Base-by-base conservation (phyloP, 2,329 filamentous ascomycete genomes). In the Aureobasidium sp. region DNA sequence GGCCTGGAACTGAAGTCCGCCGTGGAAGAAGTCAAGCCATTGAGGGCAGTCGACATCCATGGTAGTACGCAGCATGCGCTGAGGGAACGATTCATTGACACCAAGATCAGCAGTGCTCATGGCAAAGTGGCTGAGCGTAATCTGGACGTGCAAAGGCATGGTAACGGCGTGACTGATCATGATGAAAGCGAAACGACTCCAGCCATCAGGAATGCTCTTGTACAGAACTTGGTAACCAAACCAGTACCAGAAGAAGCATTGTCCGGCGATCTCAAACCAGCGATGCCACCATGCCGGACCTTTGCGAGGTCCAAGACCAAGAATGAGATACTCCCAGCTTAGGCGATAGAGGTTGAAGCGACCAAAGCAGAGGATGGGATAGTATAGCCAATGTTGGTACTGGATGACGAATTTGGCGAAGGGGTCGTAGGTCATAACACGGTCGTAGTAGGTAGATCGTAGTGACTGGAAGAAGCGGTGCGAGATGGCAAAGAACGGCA, bases 101-200 rank as follows among this genome's bases (percentile, higher is more conserved):
- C 92, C 92, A 13, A 96, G 80, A 69, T 96, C 90, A 12, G 89
- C 83, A 0, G 91, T 96, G 68, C 89, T 93, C 91, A 96, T 96
- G 67, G 90, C 66, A 47, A 95, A 96, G 75, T 96, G 91, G 2
- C 89, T 94, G 20, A 96, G 82, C 0, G 91, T 95, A 72, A 96
- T 96, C 73, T 96, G 91, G 12, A 93, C 83, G 73, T 96, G 91
- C 56, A 96, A 78, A 2, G 91, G 88, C 74, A 89, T 88, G 7
- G 90, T 90, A 29, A 90, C 81, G 70, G 91, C 83, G 71, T 96
- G 90, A 70, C 88, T 92, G 70, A 94, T 76, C 72, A 95, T 79
- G 69, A 96, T 78, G 66, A 87, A 90, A 55, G 75, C 71, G 63
- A 89, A 76, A 27, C 86, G 84, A 26, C 78, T 77, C 63, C 77